Evolutionary conservation across 768 basidiomycete species (phyloP), one percentile per base, ranked within the genome.

Genomic region (Chiua virens): DNA sequence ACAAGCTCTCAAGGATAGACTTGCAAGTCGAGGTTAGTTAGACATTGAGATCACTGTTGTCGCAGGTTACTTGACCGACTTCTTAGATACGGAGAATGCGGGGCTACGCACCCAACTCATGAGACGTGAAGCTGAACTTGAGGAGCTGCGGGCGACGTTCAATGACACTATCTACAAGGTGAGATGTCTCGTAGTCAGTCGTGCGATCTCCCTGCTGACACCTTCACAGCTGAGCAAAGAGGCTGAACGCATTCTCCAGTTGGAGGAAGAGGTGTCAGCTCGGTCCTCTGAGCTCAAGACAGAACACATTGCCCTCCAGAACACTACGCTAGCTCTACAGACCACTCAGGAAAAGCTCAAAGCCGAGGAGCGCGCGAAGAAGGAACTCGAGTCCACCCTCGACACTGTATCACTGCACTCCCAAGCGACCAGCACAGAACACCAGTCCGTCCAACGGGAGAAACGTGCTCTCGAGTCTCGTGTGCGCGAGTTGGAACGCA

Each of bases 211-310:
- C 11, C 27, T 5, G 22, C 42, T 58, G 47, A 62, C 41, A 44
- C 47, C 35, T 40, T 48, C 47, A 42, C 53, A 88, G 86, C 70
- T 88, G 44, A 75, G 75, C 39, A 64, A 67, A 48, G 86, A 88
- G 69, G 74, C 80, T 6, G 73, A 78, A 53, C 81, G 81, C 25
- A 79, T 74, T 15, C 63, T 85, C 39, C 69, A 72, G 45, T 73
- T 88, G 21, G 85, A 88, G 60, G 63, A 69, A 1, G 75, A 79
- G 27, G 71, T 82, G 20, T 67, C 66, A 8, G 72, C 73, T 60
- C 76, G 73, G 34, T 74, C 75, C n/a, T 76, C 82, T 39, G 83
- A 84, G 21, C 72, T 87, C 27, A 77, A 75, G 37, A 79, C 77
- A 20, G 82, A 85, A 60, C 77, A 75, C 32, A 64, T 81, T 11